Base-by-base conservation (phyloP, 495 filamentous ascomycete genomes). In the Margaritispora aquatica region DNA sequence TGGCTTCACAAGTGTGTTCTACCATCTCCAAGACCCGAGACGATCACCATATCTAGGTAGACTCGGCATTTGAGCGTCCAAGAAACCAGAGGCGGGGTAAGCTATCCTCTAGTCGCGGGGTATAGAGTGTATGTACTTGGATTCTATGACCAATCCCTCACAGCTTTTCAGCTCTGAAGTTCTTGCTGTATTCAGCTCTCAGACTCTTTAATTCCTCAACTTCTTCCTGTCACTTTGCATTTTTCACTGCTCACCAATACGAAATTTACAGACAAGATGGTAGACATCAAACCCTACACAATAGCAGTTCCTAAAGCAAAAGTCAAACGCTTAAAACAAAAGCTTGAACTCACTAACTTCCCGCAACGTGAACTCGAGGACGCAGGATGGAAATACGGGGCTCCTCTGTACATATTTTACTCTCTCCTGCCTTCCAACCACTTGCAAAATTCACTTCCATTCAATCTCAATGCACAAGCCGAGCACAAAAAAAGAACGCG, bases 331-430 rank as follows among this genome's bases (percentile, higher is more conserved):
- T 70, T 80, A 4, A 63, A 65, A 23, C 65, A 69, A 29, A 77
- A 77, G 54, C 73, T 80, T 34, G 66, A 73, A 5, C 47, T 69
- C 15, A 58, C 72, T 11, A 66, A 63, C 19, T 75, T 79, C 41
- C 76, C 78, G 0, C 70, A 73, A 62, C 41, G 61, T 46, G 71
- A 78, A 57, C 60, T 77, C 21, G 72, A 77, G 44, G 62, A 62
- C 48, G 72, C 67, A 2, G 69, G 61, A 22, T 80, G 79, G 78
- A 67, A 73, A 44, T 75, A 76, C 64, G 79, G 78, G 11, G 51
- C 54, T 9, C 56, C 57, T 24, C n/a, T 60, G 46, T 63, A n/a
- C n/a, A n/a, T n/a, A n/a, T 38, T 11, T n/a, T n/a, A n/a, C n/a
- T n/a, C n/a, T n/a, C n/a, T n/a, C n/a, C n/a, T n/a, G n/a, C n/a